Evolutionary conservation across 768 basidiomycete genomes (phyloP).

Genomic region (Amanita fuliginea): DNA sequence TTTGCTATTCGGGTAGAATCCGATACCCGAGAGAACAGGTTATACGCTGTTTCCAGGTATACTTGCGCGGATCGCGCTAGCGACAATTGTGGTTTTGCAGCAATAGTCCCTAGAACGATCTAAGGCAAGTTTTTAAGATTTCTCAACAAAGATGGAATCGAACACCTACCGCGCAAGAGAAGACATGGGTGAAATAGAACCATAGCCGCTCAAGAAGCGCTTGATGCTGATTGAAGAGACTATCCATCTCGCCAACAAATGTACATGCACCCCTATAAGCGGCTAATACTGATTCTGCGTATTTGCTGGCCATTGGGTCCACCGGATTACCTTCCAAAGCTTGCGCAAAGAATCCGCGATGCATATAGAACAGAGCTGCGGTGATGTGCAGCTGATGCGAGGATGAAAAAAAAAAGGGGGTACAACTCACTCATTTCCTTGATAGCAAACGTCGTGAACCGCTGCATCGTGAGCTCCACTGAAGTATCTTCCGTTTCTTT

Average conservation of each 20-base stretch:
- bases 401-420: neutral
- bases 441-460: slow-evolving; percentile 56
- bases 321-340: slow-evolving; percentile 50
- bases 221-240: slow-evolving; percentile 55
- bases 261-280: slow-evolving; percentile 62
- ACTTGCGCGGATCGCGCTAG: slow-evolving; percentile 57
- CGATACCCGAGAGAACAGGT: slow-evolving; percentile 44
- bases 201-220: slow-evolving; percentile 59
- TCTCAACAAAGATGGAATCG: slow-evolving; percentile 1
- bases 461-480: slow-evolving; percentile 54
- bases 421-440: slow-evolving; percentile 50
- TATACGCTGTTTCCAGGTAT: slow-evolving; percentile 52
- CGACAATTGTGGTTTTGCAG: slow-evolving; percentile 51
- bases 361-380: slow-evolving; percentile 60
- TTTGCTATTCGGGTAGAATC: slow-evolving; percentile 43
- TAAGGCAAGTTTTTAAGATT: slow-evolving; percentile 13
- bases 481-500: slow-evolving; percentile 33
- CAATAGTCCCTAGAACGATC: slow-evolving; percentile 65
- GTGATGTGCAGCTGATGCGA: neutral
- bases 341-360: slow-evolving; percentile 64
- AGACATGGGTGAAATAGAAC: slow-evolving; percentile 65
- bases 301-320: slow-evolving; percentile 63
- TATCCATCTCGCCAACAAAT: slow-evolving; percentile 55
- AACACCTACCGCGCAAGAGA: slow-evolving; percentile 51
- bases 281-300: slow-evolving; percentile 54